These are phyloP conservation scores for Annulohypoxylon nitens DNA, from an alignment of 495 filamentous ascomycete species.

Conservation along the genomic window DNA sequence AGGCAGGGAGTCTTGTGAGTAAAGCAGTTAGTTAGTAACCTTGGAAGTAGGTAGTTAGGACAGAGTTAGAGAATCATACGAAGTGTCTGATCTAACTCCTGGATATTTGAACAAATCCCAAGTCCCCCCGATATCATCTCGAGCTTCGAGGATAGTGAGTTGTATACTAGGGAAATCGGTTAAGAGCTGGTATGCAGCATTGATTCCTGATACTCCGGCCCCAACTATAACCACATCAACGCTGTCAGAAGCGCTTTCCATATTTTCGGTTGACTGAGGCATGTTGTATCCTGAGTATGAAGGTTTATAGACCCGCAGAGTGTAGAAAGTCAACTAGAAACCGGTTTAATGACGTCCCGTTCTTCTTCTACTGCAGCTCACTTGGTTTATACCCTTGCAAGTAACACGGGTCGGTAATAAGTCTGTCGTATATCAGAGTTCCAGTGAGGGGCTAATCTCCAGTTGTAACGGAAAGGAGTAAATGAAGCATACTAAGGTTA, in stretches of 20 bases:
- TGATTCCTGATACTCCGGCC: conserved; percentile 82
- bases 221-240: conserved; percentile 77
- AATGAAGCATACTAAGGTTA: too few relatives aligned
- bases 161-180: conserved; percentile 65
- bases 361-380: background rate
- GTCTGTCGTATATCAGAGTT: too few relatives aligned
- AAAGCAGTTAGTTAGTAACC: background rate
- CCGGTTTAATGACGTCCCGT: background rate
- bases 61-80: conserved; percentile 41
- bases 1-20: conserved; percentile 59
- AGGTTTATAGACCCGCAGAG: background rate
- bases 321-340: background rate
- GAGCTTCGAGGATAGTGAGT: conserved; percentile 74
- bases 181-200: conserved; percentile 78
- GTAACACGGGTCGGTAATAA: too few relatives aligned
- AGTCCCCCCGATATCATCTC: conserved; percentile 73
- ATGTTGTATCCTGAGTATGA: background rate
- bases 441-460: too few relatives aligned
- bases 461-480: too few relatives aligned
- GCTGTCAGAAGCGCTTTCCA: conserved; percentile 7
- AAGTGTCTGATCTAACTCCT: conserved; percentile 75
- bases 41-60: background rate
- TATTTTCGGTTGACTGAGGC: background rate
- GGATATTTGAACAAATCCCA: conserved; percentile 82
- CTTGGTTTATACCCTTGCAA: too few relatives aligned